Evolutionary conservation across 73 alveolate species (phyloP).

Genomic region (Paramecium sonneborni): DNA sequence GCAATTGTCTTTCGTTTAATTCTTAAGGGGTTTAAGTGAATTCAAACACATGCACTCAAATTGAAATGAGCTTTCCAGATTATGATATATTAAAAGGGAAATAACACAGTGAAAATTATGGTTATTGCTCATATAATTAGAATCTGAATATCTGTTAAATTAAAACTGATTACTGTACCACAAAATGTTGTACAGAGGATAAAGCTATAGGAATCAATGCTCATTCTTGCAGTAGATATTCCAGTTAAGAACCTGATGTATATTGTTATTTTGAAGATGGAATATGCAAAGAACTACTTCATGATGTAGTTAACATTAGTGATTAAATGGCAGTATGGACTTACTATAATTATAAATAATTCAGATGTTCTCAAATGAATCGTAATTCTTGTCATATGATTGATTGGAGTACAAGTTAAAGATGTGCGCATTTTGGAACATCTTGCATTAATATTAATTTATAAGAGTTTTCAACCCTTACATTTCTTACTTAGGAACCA

Average conservation of each 20-base stretch:
- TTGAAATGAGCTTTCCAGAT: slow-evolving; percentile 29
- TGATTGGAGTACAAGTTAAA: background rate
- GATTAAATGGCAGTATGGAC: background rate
- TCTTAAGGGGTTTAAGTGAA: background rate
- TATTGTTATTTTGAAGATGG: background rate
- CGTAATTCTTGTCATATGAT: background rate
- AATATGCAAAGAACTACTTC: background rate
- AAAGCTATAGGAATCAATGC: background rate
- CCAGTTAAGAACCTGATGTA: background rate
- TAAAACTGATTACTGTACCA: background rate
- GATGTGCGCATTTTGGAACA: background rate
- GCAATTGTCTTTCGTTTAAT: background rate
- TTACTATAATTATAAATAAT: background rate
- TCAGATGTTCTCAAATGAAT: slow-evolving; percentile 18
- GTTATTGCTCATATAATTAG: background rate
- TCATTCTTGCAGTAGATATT: slow-evolving; percentile 26
- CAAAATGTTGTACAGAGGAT: background rate
- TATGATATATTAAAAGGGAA: background rate
- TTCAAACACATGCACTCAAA: background rate
- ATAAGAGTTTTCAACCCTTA: background rate
- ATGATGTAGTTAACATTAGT: background rate
- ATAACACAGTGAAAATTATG: background rate
- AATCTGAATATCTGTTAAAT: background rate
- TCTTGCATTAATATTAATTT: background rate
- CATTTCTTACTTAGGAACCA: background rate